Percentiles rank a stretch among this genome's conserved stretches.
Evolutionary conservation across 1,284 basidiomycete genomes (phyloP).

Genomic region (Inonotus obliquus): DNA sequence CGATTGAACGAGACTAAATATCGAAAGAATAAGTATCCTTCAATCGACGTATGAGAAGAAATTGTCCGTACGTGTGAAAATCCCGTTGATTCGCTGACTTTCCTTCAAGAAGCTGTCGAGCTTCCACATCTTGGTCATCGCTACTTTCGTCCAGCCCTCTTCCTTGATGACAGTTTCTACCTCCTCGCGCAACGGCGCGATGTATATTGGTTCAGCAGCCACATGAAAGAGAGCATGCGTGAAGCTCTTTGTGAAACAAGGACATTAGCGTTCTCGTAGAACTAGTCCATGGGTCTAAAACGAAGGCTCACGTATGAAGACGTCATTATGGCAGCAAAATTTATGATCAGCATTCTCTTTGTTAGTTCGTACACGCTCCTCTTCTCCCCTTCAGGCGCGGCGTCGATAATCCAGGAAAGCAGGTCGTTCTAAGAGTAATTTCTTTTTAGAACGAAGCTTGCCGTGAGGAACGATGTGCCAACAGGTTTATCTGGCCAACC

Average conservation of each 20-base stretch:
- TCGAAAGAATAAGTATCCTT: background rate
- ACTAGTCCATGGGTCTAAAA: constrained; percentile 19
- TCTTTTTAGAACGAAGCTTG: constrained; percentile 27
- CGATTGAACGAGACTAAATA: constrained; percentile 14
- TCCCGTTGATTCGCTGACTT: constrained; percentile 34
- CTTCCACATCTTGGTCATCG: constrained; percentile 39
- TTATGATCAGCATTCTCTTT: constrained; percentile 24
- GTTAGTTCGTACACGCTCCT: constrained; percentile 18
- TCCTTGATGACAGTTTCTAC: constrained; percentile 31
- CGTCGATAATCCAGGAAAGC: constrained; percentile 16
- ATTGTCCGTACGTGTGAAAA: constrained; percentile 21
- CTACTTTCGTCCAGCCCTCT: constrained; percentile 42
- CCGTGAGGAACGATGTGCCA: background rate
- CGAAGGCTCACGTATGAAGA: constrained; percentile 23
- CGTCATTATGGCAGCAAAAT: constrained; percentile 32
- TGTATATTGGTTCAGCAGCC: constrained; percentile 37
- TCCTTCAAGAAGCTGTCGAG: constrained; percentile 50
- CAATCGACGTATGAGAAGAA: too few relatives aligned
- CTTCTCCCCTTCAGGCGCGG: constrained; percentile 10
- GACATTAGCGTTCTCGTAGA: constrained; percentile 20
- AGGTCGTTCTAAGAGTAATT: constrained; percentile 22
- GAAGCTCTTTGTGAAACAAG: constrained; percentile 27
- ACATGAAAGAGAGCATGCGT: constrained; percentile 38
- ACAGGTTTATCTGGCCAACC: constrained; percentile 25
- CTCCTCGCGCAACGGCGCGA: constrained; percentile 42